Base-by-base conservation (phyloP, 305 asterid genomes). In the Solanum chacoense region DNA sequence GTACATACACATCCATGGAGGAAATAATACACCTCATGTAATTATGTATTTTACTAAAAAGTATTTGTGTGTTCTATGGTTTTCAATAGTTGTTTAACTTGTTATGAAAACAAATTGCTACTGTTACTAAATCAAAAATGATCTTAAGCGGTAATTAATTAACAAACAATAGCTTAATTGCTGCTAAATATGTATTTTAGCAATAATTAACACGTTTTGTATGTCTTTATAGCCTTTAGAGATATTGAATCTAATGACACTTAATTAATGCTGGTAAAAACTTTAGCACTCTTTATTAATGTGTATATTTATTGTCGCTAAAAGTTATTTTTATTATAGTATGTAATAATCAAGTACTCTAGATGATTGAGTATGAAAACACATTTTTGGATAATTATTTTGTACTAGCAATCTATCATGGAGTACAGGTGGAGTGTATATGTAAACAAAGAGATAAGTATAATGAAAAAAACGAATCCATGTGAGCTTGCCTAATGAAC, bases 1-100 rank as follows among this genome's bases (percentile, higher is more conserved):
- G 98, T 26, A 94, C 95, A 84, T 94, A 91, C 88, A 93, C 94
- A 5, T 90, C 96, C 40, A 71, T 94, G 88, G 9, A 45, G 67
- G 93, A 96, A 67, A 95, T 95, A 87, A 50, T 91, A 74, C 22
- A 55, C 67, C 67, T 55, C 67, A 55, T 55, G 11, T 55, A 55
- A 7, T 20, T 55, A 55, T 20, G 24, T 55, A 55, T 55, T 55
- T 55, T 55, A 55, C 65, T 55, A 7, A 55, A 50, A 55, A 18
- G 6, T 55, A 55, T 55, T 55, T 7, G 24, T 20, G 67, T 55
- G 24, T 55, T 55, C 67, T 55, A 55, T 7, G 4, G 67, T 3
- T 55, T 55, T 55, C 67, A 55, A 55, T 8, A 55, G 67, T 55
- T 55, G 67, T 55, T 55, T 55, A 55, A 55, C 67, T 55, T 55